Conservation (phyloP, 2,329 filamentous ascomycete species). For the Emergomyces africanus region DNA sequence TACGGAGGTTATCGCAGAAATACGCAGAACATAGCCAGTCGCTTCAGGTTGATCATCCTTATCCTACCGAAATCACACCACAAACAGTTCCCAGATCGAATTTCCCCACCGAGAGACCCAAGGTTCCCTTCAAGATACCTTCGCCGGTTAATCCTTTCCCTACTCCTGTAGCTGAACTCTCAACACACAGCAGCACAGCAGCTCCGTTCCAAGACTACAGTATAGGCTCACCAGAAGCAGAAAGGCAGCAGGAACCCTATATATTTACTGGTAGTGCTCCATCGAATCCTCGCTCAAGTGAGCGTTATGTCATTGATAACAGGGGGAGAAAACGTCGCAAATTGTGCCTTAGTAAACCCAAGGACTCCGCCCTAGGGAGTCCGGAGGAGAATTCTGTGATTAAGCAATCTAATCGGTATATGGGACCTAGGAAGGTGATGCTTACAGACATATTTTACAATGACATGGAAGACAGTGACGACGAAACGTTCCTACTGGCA, state of each 20-base stretch:
- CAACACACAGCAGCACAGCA: neutral
- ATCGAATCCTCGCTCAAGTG: constrained; percentile 10
- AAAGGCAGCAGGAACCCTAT: neutral
- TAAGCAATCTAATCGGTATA: neutral
- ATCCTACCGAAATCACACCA: constrained; percentile 2
- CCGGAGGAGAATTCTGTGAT: neutral
- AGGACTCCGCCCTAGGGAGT: neutral
- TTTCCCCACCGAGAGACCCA: neutral
- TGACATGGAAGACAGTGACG: constrained; percentile 17
- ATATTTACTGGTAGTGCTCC: neutral
- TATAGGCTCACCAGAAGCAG: neutral
- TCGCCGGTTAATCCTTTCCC: neutral
- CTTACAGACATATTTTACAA: constrained; percentile 33
- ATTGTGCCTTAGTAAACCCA: constrained; percentile 11
- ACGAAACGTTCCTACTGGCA: constrained; percentile 17
- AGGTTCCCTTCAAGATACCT: neutral
- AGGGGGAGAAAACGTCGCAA: constrained; percentile 21
- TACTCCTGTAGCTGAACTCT: neutral
- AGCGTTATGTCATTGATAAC: constrained; percentile 15
- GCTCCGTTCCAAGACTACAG: neutral
- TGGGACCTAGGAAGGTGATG: constrained; percentile 15
- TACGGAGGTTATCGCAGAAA: constrained; percentile 40
- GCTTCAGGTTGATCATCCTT: neutral
- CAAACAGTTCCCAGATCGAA: neutral
- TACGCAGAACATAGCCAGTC: constrained; percentile 27